These are phyloP conservation scores for Boletus tomentosulus DNA, from an alignment of 768 basidiomycete species.

Conservation along the genomic window DNA sequence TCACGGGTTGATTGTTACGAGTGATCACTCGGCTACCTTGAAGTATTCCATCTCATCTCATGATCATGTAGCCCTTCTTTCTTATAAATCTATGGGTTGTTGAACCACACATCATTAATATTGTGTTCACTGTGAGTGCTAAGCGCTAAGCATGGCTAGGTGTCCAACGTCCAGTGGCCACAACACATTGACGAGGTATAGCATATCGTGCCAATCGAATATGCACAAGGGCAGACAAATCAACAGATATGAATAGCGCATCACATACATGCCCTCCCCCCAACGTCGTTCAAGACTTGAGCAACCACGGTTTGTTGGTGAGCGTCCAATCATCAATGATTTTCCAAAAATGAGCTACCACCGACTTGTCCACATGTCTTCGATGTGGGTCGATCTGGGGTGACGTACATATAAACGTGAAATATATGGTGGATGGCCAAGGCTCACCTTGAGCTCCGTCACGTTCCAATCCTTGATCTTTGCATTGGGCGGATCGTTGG, in stretches of 20 bases:
- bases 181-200: background rate
- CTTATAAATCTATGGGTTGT: conserved; percentile 6
- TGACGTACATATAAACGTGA: background rate
- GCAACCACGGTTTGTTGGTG: conserved; percentile 74
- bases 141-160: background rate
- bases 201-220: background rate
- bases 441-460: conserved; percentile 78
- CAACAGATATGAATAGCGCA: background rate
- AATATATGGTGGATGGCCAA: background rate
- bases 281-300: conserved; percentile 34
- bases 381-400: conserved; percentile 82
- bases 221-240: background rate
- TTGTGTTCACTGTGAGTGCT: too few species aligned
- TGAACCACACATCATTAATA: background rate
- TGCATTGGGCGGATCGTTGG: conserved; percentile 83
- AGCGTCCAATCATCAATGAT: conserved; percentile 82
- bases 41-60: background rate
- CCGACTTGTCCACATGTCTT: conserved; percentile 90
- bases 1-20: background rate
- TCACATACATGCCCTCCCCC: background rate
- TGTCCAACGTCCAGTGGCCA: background rate
- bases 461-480: conserved; percentile 98
- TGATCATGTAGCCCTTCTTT: background rate
- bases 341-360: conserved; percentile 96
- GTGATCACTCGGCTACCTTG: background rate